phyloP scores from a whole-genome alignment of 2,329 filamentous ascomycete genomes.

The Cytospora mali region DNA sequence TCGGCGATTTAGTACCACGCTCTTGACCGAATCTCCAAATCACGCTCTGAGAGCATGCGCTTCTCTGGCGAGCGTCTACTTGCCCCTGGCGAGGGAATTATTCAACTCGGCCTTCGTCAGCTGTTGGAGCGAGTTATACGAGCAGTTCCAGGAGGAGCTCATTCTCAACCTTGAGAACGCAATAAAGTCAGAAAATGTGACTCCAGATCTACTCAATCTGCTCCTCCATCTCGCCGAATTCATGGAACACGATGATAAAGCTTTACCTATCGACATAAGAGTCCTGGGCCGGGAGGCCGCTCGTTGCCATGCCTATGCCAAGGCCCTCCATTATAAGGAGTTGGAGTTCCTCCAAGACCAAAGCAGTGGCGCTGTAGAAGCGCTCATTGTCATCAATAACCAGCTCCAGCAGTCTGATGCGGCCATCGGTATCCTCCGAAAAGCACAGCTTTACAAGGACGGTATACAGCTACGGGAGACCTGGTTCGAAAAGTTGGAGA shows the following conservation, averaged over 20 bases:
- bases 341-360: conserved; percentile 98
- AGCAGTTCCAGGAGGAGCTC: conserved; percentile 94
- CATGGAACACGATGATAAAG: conserved; percentile 99
- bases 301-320: conserved; percentile 96
- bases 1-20: conserved; percentile 90
- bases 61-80: conserved; percentile 85
- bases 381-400: conserved; percentile 98
- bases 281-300: conserved; percentile 92
- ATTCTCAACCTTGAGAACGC: conserved; percentile 95
- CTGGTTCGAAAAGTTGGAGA: conserved; percentile 97
- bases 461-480: conserved; percentile 93
- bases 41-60: conserved; percentile 93
- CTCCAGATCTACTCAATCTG: conserved; percentile 91
- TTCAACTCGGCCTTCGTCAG: conserved; percentile 99
- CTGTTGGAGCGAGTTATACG: conserved; percentile 97
- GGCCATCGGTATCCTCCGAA: conserved; percentile 94
- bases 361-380: conserved; percentile 92
- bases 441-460: conserved; percentile 93
- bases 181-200: conserved; percentile 92
- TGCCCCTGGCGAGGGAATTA: conserved; percentile 85
- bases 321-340: conserved; percentile 98
- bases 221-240: conserved; percentile 97
- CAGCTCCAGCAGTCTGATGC: conserved; percentile 98
- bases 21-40: conserved; percentile 93
- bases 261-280: conserved; percentile 93